Conservation (phyloP, 2,329 filamentous ascomycete genomes). For the Exserohilum turcica region DNA sequence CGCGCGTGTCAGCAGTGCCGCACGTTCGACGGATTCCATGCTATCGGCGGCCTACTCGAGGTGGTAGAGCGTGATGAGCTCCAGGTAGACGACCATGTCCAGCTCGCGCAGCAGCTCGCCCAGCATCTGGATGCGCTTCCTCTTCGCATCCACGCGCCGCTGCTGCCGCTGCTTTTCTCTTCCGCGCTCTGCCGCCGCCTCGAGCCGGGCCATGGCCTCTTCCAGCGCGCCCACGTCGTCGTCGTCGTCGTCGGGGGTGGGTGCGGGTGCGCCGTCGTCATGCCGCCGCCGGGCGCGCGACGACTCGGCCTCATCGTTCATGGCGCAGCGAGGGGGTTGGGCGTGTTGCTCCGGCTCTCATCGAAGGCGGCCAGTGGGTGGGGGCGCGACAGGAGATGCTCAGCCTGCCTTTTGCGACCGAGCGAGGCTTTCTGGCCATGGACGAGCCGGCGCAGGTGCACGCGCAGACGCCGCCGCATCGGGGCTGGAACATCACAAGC, state of each 20-base stretch:
- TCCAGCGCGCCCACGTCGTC: constrained; percentile 21
- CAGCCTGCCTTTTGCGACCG: constrained; percentile 1
- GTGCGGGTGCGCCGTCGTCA: constrained; percentile 19
- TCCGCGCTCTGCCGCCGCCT: constrained; percentile 28
- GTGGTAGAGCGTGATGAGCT: constrained; percentile 66
- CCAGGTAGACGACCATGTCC: constrained; percentile 65
- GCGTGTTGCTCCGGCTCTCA: constrained; percentile 26
- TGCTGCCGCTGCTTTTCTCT: constrained; percentile 31
- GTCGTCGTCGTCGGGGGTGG: too few species aligned
- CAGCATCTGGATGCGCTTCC: constrained; percentile 50
- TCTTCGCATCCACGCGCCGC: constrained; percentile 40
- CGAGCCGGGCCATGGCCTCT: constrained; percentile 17
- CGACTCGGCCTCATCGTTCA: constrained; percentile 49
- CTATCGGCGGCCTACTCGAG: too few species aligned
- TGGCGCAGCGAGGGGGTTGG: constrained; percentile 33
- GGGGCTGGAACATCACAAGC: constrained; percentile 41
- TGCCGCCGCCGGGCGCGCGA: constrained; percentile 37
- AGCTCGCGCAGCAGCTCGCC: constrained; percentile 62
- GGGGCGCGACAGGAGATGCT: constrained; percentile 9
- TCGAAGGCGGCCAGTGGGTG: constrained; percentile 28
- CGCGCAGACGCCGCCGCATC: constrained; percentile 15
- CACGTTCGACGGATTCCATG: too few species aligned
- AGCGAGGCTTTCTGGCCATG: constrained; percentile 13
- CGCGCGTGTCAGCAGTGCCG: not conserved
- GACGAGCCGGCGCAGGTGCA: constrained; percentile 3